Conservation (phyloP, 139 green algal genomes). For the Volvox reticuliferus region DNA sequence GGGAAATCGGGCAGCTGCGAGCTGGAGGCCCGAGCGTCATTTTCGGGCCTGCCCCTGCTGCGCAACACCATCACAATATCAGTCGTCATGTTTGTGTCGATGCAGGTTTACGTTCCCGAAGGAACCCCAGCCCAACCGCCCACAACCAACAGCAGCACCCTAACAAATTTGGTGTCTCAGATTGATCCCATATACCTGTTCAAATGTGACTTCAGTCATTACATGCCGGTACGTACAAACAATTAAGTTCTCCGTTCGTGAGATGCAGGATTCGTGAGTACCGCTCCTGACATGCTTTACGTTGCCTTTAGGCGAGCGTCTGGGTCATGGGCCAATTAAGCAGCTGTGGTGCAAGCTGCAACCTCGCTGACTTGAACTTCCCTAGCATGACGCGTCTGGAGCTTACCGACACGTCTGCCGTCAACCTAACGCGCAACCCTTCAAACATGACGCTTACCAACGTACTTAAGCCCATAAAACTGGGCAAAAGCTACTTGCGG, state of each 20-base stretch:
- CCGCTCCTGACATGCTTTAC: neutral
- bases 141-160: constrained; percentile 33
- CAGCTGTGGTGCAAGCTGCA: constrained; percentile 60
- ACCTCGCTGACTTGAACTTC: constrained; percentile 50
- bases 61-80: constrained; percentile 10
- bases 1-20: neutral
- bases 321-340: constrained; percentile 57
- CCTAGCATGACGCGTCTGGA: neutral
- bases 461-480: constrained; percentile 20
- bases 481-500: constrained; percentile 39
- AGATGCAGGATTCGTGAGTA: neutral
- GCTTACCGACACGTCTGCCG: constrained; percentile 29
- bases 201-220: constrained; percentile 50
- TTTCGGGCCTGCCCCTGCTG: constrained; percentile 38
- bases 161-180: neutral
- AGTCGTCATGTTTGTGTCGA: constrained; percentile 42
- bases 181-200: constrained; percentile 29
- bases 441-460: constrained; percentile 22
- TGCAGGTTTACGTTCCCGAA: constrained; percentile 24
- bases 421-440: constrained; percentile 41
- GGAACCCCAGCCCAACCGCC: neutral
- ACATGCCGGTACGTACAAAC: constrained; percentile 20
- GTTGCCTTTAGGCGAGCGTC: constrained; percentile 44
- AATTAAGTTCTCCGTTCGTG: neutral
- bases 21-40: constrained; percentile 34